Conservation (phyloP, 179 eudicot species). For the Spinacia oleracea region DNA sequence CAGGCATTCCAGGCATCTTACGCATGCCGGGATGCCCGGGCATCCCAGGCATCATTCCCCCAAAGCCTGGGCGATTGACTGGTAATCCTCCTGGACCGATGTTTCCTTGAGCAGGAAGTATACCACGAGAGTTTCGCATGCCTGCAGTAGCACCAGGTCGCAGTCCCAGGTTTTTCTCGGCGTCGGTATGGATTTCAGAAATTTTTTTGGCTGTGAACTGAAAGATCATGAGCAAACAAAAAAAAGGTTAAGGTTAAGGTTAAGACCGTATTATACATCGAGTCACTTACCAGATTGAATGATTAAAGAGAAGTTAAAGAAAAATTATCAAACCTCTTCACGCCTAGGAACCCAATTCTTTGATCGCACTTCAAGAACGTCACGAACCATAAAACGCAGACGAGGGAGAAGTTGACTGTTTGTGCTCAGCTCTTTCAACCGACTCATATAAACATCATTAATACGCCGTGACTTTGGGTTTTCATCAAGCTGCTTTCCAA, state of each 20-base stretch:
- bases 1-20: constrained; percentile 94
- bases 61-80: constrained; percentile 69
- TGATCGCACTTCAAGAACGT: constrained; percentile 72
- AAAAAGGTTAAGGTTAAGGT: neutral
- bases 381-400: constrained; percentile 85
- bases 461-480: constrained; percentile 66
- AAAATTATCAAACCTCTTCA: constrained; percentile 67
- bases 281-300: neutral
- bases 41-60: constrained; percentile 99
- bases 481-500: constrained; percentile 98
- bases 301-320: neutral
- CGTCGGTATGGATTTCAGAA: constrained; percentile 80
- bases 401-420: constrained; percentile 79
- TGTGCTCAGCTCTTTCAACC: constrained; percentile 69
- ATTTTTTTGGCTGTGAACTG: constrained; percentile 86
- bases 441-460: constrained; percentile 65
- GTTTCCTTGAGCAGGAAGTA: constrained; percentile 62
- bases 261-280: neutral
- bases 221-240: constrained; percentile 10
- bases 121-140: constrained; percentile 60
- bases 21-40: constrained; percentile 92
- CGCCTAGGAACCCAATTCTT: constrained; percentile 92
- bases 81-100: constrained; percentile 57
- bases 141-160: constrained; percentile 80
- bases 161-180: constrained; percentile 74